Percentiles rank a stretch among this genome's conserved stretches.
Evolutionary conservation across 768 basidiomycete species (phyloP).

Genomic region (Russula sp.): DNA sequence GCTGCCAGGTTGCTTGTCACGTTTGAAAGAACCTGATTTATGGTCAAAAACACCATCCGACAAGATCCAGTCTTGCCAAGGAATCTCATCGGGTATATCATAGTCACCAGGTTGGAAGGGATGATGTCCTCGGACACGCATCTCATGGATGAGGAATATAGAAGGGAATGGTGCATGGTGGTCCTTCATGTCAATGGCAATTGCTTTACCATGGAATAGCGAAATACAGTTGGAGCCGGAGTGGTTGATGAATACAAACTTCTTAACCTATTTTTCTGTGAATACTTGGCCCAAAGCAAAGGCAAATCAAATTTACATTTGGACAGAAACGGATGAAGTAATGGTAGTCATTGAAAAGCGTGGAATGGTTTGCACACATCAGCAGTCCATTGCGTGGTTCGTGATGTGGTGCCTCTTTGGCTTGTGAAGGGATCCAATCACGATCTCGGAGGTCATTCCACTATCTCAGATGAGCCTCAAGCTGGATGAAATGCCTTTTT

Average conservation of each 20-base stretch:
- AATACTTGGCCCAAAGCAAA: background rate
- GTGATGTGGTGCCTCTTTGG: background rate
- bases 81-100: slow-evolving; percentile 12
- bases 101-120: slow-evolving; percentile 26
- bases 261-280: slow-evolving; percentile 13
- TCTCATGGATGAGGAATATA: slow-evolving; percentile 32
- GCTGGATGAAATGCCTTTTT: background rate
- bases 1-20: too few relatives aligned
- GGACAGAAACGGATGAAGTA: slow-evolving; percentile 29
- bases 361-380: slow-evolving; percentile 11
- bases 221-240: slow-evolving; percentile 15
- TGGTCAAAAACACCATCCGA: background rate
- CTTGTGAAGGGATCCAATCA: background rate
- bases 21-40: background rate
- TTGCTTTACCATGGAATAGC: slow-evolving; percentile 30
- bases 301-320: slow-evolving; percentile 19
- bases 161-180: slow-evolving; percentile 28
- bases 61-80: slow-evolving; percentile 10
- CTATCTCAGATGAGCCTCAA: too few relatives aligned
- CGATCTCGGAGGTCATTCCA: too few relatives aligned
- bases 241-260: slow-evolving; percentile 30
- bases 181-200: slow-evolving; percentile 29
- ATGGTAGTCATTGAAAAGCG: slow-evolving; percentile 17
- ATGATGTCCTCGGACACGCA: slow-evolving; percentile 30
- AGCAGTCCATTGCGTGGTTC: background rate